Conservation (phyloP, 2,329 filamentous ascomycete species). For the Didymella pinodella region DNA sequence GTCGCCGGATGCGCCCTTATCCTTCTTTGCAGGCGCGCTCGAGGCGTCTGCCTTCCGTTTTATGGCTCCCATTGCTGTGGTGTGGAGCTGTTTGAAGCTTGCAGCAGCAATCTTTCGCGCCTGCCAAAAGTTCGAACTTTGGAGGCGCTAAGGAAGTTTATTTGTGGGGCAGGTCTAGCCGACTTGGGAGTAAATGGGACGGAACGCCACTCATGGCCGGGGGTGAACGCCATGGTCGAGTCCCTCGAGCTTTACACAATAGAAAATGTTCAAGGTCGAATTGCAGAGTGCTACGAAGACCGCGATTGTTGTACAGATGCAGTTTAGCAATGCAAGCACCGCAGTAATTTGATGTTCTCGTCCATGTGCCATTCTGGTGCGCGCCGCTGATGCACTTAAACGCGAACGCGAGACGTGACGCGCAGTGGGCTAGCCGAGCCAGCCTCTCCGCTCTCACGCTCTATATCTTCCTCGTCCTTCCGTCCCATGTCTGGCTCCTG, state of each 20-base stretch:
- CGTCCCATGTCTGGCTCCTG: conserved; percentile 16
- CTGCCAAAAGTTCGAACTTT: conserved; percentile 28
- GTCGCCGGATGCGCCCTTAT: conserved; percentile 38
- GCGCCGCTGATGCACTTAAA: conserved; percentile 28
- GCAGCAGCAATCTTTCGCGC: conserved; percentile 20
- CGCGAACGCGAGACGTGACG: conserved; percentile 23
- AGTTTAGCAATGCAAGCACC: not conserved
- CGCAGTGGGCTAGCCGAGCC: conserved; percentile 27
- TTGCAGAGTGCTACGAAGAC: too few relatives aligned
- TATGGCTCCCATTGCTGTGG: conserved; percentile 52
- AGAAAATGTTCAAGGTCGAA: not conserved
- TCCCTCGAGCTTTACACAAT: not conserved
- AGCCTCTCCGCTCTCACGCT: conserved; percentile 25
- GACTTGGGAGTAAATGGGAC: not conserved
- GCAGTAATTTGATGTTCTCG: not conserved
- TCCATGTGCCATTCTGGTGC: not conserved
- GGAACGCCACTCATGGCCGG: conserved; percentile 1
- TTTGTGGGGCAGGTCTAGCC: conserved; percentile 25
- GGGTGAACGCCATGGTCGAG: not conserved
- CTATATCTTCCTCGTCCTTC: conserved; percentile 20
- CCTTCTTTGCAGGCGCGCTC: conserved; percentile 41
- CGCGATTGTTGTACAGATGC: not conserved
- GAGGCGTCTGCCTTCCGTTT: conserved; percentile 57
- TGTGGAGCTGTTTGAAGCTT: conserved; percentile 22
- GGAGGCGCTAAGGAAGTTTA: conserved; percentile 24